Evolutionary conservation across 805 yeast genomes (phyloP), one percentile per base, ranked within the genome.

Genomic region (Pichia gijzeniarum): DNA sequence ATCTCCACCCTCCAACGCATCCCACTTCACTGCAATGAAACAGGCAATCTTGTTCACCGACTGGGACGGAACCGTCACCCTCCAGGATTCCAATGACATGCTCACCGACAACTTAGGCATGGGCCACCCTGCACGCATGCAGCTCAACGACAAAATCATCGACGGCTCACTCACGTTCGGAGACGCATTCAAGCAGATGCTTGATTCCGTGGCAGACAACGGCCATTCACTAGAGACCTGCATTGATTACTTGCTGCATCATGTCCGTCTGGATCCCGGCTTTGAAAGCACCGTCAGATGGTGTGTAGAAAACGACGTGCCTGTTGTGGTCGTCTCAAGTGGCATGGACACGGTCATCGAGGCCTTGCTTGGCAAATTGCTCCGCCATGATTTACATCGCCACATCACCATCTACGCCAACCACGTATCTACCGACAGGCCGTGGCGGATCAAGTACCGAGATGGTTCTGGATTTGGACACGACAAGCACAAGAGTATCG

Each of bases 11-110:
- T n/a, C n/a, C n/a, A n/a, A n/a, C n/a, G n/a, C n/a, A n/a, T n/a
- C n/a, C n/a, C n/a, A n/a, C n/a, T n/a, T n/a, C n/a, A n/a, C n/a
- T n/a, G n/a, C n/a, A n/a, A 37, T 22, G 27, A 27, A 10, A 27
- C 19, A 21, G 9, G 91, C 95, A 39, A 88, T 93, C 58, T 84
- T 93, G 36, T 93, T 93, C 71, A 85, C 97, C 36, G 99, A 93
- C 64, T 93, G 95, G 79, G 99, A 93, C 63, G 99, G 99, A 25
- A 93, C 99, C 2, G 93, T 93, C 52, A 93, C 99, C 12, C 69
- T 85, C 48, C 95, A 91, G 63, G 99, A 93, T 64, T 85, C 96
- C 48, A 93, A 93, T 63, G 98, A 93, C 64, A 85, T 73, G 62
- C 69, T 93, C 51, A 90, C 97, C 8, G 98, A 93, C 62, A 78